Evolutionary conservation across 2,329 filamentous ascomycete genomes (phyloP), one percentile per base, ranked within the genome.

Genomic region (Aureobasidium sp.): DNA sequence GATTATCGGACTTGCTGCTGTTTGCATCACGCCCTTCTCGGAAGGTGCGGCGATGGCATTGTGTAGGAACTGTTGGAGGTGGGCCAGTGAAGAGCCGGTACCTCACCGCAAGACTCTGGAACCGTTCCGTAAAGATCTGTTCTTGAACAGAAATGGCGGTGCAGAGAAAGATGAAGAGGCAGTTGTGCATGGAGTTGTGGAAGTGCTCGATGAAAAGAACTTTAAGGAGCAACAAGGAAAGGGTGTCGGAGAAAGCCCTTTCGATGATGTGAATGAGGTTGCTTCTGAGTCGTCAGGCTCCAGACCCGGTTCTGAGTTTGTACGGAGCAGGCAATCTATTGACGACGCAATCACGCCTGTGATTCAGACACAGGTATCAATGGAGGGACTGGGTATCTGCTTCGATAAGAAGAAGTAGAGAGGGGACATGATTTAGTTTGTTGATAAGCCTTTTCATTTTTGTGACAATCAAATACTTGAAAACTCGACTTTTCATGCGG

Each of bases 71-170:
- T 64, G 67, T 25, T 68, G 66, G 67, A 63, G 68, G 12, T 69
- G 67, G 68, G 67, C 67, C 6, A 65, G 63, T 3, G 66, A 68
- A 25, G 65, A 65, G 37, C 67, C 67, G 5, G 66, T 69, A 8
- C 68, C 68, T 12, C 65, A 67, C 37, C 36, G 67, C 31, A 53
- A 27, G 14, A 69, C 68, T 7, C 65, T 66, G 8, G 66, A 66
- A n/a, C 68, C 68, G 11, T 69, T 68, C 37, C 62, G 52, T 11
- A 67, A 67, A 36, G 61, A 66, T n/a, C 53, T 69, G 3, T 65
- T 69, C 27, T 42, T 68, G 37, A 67, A 58, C 3, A 55, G 67
- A 20, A 51, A 59, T 53, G 31, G 42, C 5, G 31, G 42, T 2
- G 14, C 6, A n/a, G 55, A 25, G 15, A 42, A 39, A 5, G 52